A percentile compares a stretch with the other conserved stretches of the same genome.
These are phyloP conservation scores for Prunus persica DNA, from an alignment of 306 rosid species.

Conservation along the genomic window Prunus_persica_NCBIv2 NC_034013.1:14962501-14963000, in stretches of 20 bases:
- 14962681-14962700: slow-evolving; percentile 86
- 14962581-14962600: slow-evolving; percentile 80
- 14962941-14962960: slow-evolving; percentile 56
- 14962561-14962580: slow-evolving; percentile 92
- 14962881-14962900: slow-evolving; percentile 88
- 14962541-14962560: slow-evolving; percentile 87
- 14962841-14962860: slow-evolving; percentile 60
- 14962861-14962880: slow-evolving; percentile 62
- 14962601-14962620: slow-evolving; percentile 76
- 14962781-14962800: slow-evolving; percentile 75
- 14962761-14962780: slow-evolving; percentile 72
- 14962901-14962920: slow-evolving; percentile 69
- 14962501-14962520: slow-evolving; percentile 37
- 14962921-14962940: slow-evolving; percentile 57
- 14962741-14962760: slow-evolving; percentile 70
- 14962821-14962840: slow-evolving; percentile 73
- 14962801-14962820: slow-evolving; percentile 77
- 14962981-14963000: slow-evolving; percentile 71
- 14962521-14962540: slow-evolving; percentile 78
- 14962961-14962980: slow-evolving; percentile 66
- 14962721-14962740: slow-evolving; percentile 60
- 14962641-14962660: slow-evolving; percentile 51
- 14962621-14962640: slow-evolving; percentile 57
- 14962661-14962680: slow-evolving; percentile 77
- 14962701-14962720: slow-evolving; percentile 73